Base-by-base conservation (phyloP, 257 asterid genomes). In the Primulina eburnea region DNA sequence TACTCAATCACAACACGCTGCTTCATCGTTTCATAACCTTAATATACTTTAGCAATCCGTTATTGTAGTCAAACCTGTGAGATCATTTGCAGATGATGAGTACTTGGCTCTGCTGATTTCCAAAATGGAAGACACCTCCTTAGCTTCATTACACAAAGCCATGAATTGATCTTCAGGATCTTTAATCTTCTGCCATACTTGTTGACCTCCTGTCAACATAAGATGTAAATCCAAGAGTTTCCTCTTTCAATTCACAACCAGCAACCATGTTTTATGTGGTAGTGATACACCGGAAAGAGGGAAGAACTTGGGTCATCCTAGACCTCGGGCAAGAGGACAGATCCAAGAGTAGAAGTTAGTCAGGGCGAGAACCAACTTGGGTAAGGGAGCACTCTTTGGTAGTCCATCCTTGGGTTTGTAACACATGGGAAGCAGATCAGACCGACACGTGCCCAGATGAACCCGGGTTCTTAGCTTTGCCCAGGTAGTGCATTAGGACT, bases 101-200 rank as follows among this genome's bases (percentile, higher is more conserved):
- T 85, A 86, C 37, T 80, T 89, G 75, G 97, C 96, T 71, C 89
- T 86, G 71, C 87, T 79, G 55, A 95, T 82, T 74, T 90, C 96
- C 78, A 90, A 83, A 67, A 89, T 78, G 69, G 92, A 72, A 7
- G 99, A 87, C 68, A 93, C 87, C 73, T 87, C 87, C 34, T 76
- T 68, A 55, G 96, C 99, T 18, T 91, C 90, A 57, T 79, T 82
- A 78, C 95, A 86, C 78, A 92, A 94, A 72, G 83, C 73, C 63
- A 18, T 69, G 75, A 93, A 93, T 74, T 90, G 97, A 65, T 82
- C 87, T 80, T 93, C 97, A 37, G 90, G 97, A 69, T 86, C 97
- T 82, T 87, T 89, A 64, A 93, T 84, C 95, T 78, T 93, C 97
- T 16, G 87, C 83, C 97, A 89, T 93, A 79, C 91, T 93, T 18